Evolutionary conservation across 2,329 filamentous ascomycete genomes (phyloP), one percentile per base, ranked within the genome.

Genomic region (Neopestalotiopsis sp.): DNA sequence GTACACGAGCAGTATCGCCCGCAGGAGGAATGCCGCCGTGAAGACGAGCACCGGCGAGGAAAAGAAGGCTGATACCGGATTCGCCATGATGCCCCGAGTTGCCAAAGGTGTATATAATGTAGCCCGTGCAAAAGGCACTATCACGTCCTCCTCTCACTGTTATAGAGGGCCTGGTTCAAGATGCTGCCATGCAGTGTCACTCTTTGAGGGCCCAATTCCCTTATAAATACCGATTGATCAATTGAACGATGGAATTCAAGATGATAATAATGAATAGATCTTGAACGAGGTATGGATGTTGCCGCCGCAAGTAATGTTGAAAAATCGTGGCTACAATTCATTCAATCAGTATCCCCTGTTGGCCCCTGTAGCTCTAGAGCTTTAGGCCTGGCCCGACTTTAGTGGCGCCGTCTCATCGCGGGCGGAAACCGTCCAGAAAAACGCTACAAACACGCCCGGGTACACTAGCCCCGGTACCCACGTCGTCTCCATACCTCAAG

Each of bases 1-100:
- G 80, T 98, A 98, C 76, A 97, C 79, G 64, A 98, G 88, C 71
- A 99, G 90, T 40, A 84, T 79, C 5, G 89, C 78, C 70, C 96
- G 93, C 30, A 99, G 87, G 62, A 90, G 75, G 67, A 90, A 83
- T 65, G 89, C 85, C 13, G 87, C 79, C 66, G 82, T 71, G 79
- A 91, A 89, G 75, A 92, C 86, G 9, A 86, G 84, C 7, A 78
- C 45, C 1, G 83, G 82, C 68, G 75, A 74, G 69, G 76, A 74
- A 67, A 85, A 80, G 61, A 85, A 75, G 64, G 75, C 66, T 20
- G 76, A 69, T 32, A 78, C 59, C 24, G 74, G 67, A 5, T 73
- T 75, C 1, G 71, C 71, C 75, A 76, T 77, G 30, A 64, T 70
- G 34, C 30, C 30, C n/a, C 24, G 59, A n/a, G 32, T 32, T 62